phyloP scores from a whole-genome alignment of 257 asterid species.

The Nicotiana attenuata region DNA sequence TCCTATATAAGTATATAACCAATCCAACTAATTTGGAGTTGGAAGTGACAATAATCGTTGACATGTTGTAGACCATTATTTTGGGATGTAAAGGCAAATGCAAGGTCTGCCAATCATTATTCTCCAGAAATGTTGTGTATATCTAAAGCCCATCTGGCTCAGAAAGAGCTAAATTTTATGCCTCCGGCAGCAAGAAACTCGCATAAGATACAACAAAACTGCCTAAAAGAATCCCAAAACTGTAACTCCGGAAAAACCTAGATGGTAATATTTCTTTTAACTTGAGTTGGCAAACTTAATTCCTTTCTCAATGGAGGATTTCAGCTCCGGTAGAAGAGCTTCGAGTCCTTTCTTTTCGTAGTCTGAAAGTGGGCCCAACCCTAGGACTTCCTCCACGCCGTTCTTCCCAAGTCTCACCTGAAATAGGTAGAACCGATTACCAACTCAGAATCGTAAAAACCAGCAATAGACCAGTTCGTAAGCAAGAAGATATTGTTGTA shows the following conservation, averaged over 20 bases:
- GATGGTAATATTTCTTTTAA: conserved; percentile 5
- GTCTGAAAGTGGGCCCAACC: conserved; percentile 53
- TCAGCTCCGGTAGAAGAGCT: conserved; percentile 59
- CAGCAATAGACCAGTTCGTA: neutral
- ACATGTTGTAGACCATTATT: too few relatives aligned
- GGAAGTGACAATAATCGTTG: too few relatives aligned
- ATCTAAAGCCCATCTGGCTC: neutral
- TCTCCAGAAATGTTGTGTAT: neutral
- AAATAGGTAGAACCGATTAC: neutral
- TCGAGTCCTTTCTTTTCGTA: conserved; percentile 71
- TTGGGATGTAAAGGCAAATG: neutral
- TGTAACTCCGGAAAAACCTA: conserved; percentile 10
- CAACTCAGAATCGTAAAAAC: neutral
- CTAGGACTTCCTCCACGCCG: conserved; percentile 75
- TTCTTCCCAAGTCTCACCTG: conserved; percentile 80
- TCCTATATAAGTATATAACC: too few relatives aligned
- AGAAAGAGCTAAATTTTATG: conserved; percentile 2
- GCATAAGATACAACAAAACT: conserved; percentile 1
- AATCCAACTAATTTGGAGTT: too few relatives aligned
- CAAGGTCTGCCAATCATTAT: conserved; percentile 4
- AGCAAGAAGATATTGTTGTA: neutral
- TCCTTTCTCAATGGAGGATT: conserved; percentile 71
- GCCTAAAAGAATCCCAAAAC: conserved; percentile 21
- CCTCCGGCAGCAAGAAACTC: conserved; percentile 8
- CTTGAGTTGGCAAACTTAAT: conserved; percentile 46